These are phyloP conservation scores for Alternaria dauci DNA, from an alignment of 2,329 filamentous ascomycete species.

Conservation along the genomic window DNA sequence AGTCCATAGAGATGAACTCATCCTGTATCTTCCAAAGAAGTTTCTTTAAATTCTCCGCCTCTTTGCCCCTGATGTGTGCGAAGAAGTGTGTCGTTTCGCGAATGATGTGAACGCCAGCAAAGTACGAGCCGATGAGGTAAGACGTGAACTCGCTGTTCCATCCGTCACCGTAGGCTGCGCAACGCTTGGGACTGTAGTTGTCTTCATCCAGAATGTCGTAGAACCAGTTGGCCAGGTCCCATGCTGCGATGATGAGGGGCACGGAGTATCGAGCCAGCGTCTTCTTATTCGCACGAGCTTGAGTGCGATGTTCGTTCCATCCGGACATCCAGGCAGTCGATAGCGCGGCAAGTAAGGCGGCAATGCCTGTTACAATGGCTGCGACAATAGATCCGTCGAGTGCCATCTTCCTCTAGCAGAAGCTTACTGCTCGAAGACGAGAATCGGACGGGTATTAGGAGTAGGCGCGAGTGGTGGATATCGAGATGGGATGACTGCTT, in stretches of 20 bases:
- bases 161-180: constrained; percentile 5
- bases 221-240: constrained; percentile 18
- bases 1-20: constrained; percentile 15
- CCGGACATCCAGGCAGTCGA: constrained; percentile 6
- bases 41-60: constrained; percentile 12
- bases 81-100: constrained; percentile 18
- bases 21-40: constrained; percentile 19
- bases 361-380: constrained; percentile 17
- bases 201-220: constrained; percentile 11
- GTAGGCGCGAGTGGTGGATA: no score
- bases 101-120: constrained; percentile 17
- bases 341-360: not conserved
- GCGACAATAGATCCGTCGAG: constrained; percentile 9
- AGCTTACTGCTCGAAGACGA: no score
- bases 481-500: no score
- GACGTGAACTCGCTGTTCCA: constrained; percentile 13
- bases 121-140: constrained; percentile 11
- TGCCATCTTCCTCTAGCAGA: not conserved
- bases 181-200: constrained; percentile 5
- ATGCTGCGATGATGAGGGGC: constrained; percentile 11
- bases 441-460: no score
- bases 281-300: constrained; percentile 11
- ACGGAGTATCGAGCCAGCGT: constrained; percentile 13
- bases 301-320: constrained; percentile 12
- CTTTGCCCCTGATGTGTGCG: constrained; percentile 4